These are phyloP conservation scores for Rhododendron mucronatum DNA, from an alignment of 148 eudicot species.

Conservation along the genomic window DNA sequence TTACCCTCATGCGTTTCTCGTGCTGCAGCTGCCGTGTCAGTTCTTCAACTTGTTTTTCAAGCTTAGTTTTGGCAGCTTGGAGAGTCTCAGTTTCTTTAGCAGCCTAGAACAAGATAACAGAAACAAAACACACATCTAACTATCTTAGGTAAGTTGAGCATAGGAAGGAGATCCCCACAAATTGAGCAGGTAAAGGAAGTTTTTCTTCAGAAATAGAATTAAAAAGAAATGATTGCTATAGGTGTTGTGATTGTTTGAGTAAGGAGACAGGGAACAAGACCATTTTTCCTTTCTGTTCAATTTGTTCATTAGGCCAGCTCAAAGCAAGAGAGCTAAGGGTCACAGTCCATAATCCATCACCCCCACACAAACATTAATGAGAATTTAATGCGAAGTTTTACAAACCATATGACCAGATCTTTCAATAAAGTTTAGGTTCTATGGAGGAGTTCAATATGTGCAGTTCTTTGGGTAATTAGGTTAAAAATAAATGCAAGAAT, in stretches of 20 bases:
- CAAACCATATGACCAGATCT: not conserved
- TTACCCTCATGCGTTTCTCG: slow-evolving; percentile 81
- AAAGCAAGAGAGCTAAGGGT: not conserved
- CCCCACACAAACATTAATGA: not conserved
- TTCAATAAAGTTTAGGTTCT: not conserved
- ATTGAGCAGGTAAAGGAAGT: not conserved
- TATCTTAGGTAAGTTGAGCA: not conserved
- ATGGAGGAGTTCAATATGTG: not conserved
- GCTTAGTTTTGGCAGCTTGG: slow-evolving; percentile 70
- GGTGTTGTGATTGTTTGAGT: not conserved
- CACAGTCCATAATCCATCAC: not conserved
- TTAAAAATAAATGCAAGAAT: not conserved
- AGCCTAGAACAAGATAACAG: slow-evolving; percentile 39
- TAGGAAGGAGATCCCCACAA: not conserved
- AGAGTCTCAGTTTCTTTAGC: slow-evolving; percentile 81
- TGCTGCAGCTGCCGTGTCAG: slow-evolving; percentile 50
- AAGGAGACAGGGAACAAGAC: not conserved
- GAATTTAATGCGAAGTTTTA: not conserved
- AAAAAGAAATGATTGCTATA: not conserved
- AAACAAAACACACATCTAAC: not conserved
- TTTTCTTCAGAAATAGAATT: not conserved
- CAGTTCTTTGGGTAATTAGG: not conserved
- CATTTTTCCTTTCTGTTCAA: not conserved
- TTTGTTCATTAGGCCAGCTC: not conserved
- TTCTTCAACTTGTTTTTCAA: slow-evolving; percentile 86